A percentile compares a stretch with the other conserved stretches of the same genome.
phyloP scores from a whole-genome alignment of 2,329 filamentous ascomycete genomes.

The Cercospora nicotianae region DNA sequence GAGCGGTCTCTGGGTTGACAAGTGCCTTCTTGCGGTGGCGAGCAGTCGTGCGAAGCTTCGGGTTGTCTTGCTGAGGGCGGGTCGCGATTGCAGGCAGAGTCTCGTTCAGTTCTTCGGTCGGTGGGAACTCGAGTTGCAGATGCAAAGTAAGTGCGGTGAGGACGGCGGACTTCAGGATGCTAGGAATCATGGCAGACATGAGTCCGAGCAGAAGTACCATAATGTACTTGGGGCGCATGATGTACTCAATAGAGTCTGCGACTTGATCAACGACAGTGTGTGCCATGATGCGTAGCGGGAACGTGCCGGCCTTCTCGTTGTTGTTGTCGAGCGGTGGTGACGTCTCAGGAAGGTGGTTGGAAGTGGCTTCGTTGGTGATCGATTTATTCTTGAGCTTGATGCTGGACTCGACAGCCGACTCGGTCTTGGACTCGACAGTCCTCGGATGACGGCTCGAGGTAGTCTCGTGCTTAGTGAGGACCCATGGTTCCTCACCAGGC shows the following conservation, averaged over 20 bases:
- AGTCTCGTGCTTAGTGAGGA: not conserved
- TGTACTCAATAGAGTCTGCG: not conserved
- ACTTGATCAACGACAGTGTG: not conserved
- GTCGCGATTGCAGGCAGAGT: not conserved
- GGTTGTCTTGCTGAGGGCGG: not conserved
- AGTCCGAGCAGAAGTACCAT: not conserved
- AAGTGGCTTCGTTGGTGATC: not conserved
- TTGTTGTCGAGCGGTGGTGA: not conserved
- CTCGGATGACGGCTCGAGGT: not conserved
- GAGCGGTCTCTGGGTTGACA: not conserved
- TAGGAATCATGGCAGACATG: not conserved
- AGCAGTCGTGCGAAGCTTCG: not conserved
- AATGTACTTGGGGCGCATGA: not conserved
- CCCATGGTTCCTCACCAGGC: not conserved
- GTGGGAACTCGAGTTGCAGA: not conserved
- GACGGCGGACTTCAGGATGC: not conserved
- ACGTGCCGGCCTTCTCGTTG: not conserved
- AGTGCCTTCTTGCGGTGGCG: not conserved
- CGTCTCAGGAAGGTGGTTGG: not conserved
- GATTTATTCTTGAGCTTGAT: not conserved
- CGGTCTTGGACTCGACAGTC: not conserved
- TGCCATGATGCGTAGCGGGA: not conserved
- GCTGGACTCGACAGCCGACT: not conserved
- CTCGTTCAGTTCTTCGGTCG: not conserved
- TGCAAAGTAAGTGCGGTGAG: not conserved